Percentiles rank a stretch among this genome's conserved stretches.
phyloP scores from a whole-genome alignment of 441 rosid species.

The Brassica balearica region DNA sequence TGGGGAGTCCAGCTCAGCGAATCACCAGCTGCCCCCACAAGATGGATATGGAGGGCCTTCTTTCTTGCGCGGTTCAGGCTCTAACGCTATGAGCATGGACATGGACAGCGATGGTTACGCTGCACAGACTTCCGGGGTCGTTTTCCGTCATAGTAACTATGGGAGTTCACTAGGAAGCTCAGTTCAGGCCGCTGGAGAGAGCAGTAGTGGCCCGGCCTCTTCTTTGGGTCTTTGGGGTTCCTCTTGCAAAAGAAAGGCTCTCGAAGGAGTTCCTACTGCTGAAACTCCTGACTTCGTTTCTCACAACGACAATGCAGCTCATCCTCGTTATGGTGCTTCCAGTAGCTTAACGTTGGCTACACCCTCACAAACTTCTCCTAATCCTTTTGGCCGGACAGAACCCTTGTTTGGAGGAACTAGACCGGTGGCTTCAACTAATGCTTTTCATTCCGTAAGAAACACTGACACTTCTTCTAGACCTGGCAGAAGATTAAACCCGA shows the following conservation, averaged over 20 bases:
- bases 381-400: slow-evolving; percentile 53
- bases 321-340: slow-evolving; percentile 55
- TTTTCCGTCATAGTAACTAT: slow-evolving; percentile 27
- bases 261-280: slow-evolving; percentile 79
- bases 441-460: slow-evolving; percentile 54
- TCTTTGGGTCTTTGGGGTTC: slow-evolving; percentile 70
- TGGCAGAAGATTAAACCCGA: slow-evolving; percentile 54
- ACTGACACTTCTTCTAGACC: slow-evolving; percentile 49
- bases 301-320: slow-evolving; percentile 54
- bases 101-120: slow-evolving; percentile 47
- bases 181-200: slow-evolving; percentile 58
- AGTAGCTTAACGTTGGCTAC: slow-evolving; percentile 69
- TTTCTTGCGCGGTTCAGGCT: slow-evolving; percentile 58
- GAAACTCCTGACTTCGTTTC: slow-evolving; percentile 60
- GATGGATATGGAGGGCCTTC: slow-evolving; percentile 52
- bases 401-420: slow-evolving; percentile 60
- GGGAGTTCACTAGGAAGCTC: slow-evolving; percentile 64
- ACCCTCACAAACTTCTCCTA: slow-evolving; percentile 52
- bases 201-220: slow-evolving; percentile 54
- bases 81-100: slow-evolving; percentile 48
- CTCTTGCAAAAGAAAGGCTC: slow-evolving; percentile 90
- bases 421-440: slow-evolving; percentile 41
- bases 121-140: slow-evolving; percentile 46
- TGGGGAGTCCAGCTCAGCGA: slow-evolving; percentile 70
- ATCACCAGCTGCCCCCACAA: slow-evolving; percentile 50